These are phyloP conservation scores for Hypoxylon rubiginosum DNA, from an alignment of 2,329 filamentous ascomycete species.

Conservation along the genomic window DNA sequence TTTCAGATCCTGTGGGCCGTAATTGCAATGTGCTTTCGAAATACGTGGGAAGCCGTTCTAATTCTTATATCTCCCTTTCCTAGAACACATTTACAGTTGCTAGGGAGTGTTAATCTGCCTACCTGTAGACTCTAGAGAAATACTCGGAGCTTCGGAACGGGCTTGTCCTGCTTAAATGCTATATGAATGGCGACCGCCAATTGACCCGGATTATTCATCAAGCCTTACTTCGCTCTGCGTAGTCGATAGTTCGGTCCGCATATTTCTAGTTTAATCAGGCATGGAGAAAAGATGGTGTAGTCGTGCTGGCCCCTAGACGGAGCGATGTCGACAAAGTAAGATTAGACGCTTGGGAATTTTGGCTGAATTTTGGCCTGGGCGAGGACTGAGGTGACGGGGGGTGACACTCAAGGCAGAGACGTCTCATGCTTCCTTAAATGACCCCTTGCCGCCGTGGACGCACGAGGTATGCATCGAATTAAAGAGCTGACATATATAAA, in stretches of 20 bases:
- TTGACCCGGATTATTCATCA: background rate
- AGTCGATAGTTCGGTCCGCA: background rate
- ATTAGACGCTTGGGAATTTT: too few species aligned
- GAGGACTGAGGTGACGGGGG: background rate
- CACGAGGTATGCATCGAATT: background rate
- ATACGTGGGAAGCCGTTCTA: background rate
- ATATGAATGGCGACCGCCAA: too few species aligned
- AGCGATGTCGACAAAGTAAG: background rate
- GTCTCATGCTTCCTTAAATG: background rate
- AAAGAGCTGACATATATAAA: slow-evolving; percentile 5
- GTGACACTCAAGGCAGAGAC: background rate
- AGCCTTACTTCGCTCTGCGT: background rate
- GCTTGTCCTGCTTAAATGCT: too few species aligned
- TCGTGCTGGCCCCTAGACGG: background rate
- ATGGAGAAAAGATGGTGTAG: background rate
- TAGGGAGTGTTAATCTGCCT: too few species aligned
- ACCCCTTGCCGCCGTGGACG: background rate
- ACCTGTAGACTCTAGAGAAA: too few species aligned
- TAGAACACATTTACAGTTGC: too few species aligned
- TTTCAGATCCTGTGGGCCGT: too few species aligned
- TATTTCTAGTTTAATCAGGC: background rate
- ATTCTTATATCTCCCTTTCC: background rate
- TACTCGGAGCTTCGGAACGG: too few species aligned
- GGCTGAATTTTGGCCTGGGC: background rate
- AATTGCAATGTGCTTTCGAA: too few species aligned